Base-by-base conservation (phyloP, 1,284 basidiomycete genomes). In the Pterula multifida region DNA sequence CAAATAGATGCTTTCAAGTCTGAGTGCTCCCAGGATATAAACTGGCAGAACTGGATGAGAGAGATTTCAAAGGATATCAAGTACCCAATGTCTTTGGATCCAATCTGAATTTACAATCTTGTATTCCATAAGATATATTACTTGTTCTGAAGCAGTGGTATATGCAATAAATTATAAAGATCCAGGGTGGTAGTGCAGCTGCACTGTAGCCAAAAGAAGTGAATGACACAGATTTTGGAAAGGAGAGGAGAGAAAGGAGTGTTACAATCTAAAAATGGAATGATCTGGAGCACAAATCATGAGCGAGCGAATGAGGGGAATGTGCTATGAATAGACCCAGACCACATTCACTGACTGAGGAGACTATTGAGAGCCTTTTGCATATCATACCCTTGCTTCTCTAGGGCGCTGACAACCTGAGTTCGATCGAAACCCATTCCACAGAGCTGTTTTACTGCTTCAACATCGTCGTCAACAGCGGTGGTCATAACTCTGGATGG, bases 401-500 rank as follows among this genome's bases (percentile, higher is more conserved):
- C 89, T 13, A 92, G 70, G 17, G 89, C 86, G 23, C 70, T 70
- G 3, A 92, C 74, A 0, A 85, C 85, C 61, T 90, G 81, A n/a
- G 70, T 65, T 47, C 89, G 77, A 57, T 75, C 81, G 69, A 92
- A 92, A 35, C 90, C 89, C 88, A 92, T 91, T 25, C 72, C 75
- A 47, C 76, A 77, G 44, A 92, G 68, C 57, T 83, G 81, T 61
- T 85, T 90, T 26, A 92, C 85, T 0, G 79, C 68, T 55, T 83
- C 80, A 3, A 83, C 79, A 55, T 91, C 89, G 54, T 88, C 86
- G 25, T 81, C 81, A 9, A 72, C 70, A 1, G 73, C 74, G 0
- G 83, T 78, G 3, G 80, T 75, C 3, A 57, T 58, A 13, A 58
- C 61, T 42, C 67, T 61, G 23, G 56, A 54, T 6, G 74, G 66